These are phyloP conservation scores for Corrigiola litoralis DNA, from an alignment of 179 eudicot genomes.

Conservation along the genomic window DNA sequence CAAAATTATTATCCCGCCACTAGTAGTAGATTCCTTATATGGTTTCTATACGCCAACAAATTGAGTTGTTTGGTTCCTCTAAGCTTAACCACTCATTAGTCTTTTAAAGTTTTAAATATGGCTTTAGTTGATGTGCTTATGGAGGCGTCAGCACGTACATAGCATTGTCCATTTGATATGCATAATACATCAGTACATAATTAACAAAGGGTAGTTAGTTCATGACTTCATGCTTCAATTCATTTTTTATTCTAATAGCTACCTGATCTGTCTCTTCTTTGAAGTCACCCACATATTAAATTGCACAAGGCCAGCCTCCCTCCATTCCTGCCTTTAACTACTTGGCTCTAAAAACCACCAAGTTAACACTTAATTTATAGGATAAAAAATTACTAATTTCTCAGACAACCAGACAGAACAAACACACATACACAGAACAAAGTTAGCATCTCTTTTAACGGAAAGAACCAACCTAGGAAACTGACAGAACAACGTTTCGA, in stretches of 20 bases:
- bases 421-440: slow-evolving; percentile 10
- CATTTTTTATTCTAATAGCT: not conserved
- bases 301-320: not conserved
- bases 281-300: not conserved
- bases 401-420: not conserved
- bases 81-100: slow-evolving; percentile 11
- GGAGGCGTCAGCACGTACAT: slow-evolving; percentile 6
- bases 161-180: slow-evolving; percentile 8
- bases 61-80: not conserved
- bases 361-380: too few species aligned
- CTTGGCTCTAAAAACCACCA: slow-evolving; percentile 7
- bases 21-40: not conserved
- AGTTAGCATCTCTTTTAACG: slow-evolving; percentile 15
- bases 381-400: not conserved
- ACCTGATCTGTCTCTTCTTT: not conserved
- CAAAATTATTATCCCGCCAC: not conserved
- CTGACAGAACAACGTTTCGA: slow-evolving; percentile 15
- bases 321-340: not conserved
- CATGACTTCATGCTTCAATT: not conserved
- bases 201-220: slow-evolving; percentile 14
- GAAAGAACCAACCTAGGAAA: slow-evolving; percentile 23
- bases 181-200: not conserved
- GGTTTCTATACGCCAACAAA: not conserved
- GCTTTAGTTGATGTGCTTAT: slow-evolving; percentile 5
- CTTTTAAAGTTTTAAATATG: not conserved